phyloP scores from a whole-genome alignment of 2,329 filamentous ascomycete species.

The Diaporthe ampelina region DNA sequence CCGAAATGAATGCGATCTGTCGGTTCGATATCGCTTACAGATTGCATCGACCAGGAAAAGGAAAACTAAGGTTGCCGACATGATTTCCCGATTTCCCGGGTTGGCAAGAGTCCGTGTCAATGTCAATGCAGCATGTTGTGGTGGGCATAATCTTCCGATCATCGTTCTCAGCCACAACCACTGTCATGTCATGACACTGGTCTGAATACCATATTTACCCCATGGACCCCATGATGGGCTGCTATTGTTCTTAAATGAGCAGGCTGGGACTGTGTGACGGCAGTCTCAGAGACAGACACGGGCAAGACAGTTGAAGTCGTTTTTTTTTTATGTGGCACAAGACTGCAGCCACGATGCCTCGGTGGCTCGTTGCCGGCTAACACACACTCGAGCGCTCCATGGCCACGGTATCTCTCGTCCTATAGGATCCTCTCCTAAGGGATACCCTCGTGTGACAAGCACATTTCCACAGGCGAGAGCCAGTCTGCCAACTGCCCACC shows the following conservation, averaged over 20 bases:
- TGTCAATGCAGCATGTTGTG: slow-evolving; percentile 29
- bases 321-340: background rate
- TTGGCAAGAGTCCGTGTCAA: slow-evolving; percentile 17
- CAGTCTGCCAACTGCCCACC: background rate
- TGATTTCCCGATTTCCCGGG: slow-evolving; percentile 30
- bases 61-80: slow-evolving; percentile 15
- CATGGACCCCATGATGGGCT: background rate
- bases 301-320: background rate
- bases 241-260: background rate
- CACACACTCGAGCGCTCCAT: background rate
- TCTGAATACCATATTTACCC: background rate
- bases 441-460: background rate
- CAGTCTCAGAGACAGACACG: background rate
- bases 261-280: background rate
- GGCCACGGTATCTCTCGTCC: too few species aligned
- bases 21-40: slow-evolving; percentile 19
- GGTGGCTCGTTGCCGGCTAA: background rate
- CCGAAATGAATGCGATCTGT: slow-evolving; percentile 25
- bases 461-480: background rate
- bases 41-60: slow-evolving; percentile 18
- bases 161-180: background rate
- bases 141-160: slow-evolving; percentile 21
- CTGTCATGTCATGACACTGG: background rate
- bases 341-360: background rate
- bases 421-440: too few species aligned